A percentile compares a stretch with the other conserved stretches of the same genome.
Evolutionary conservation across 768 basidiomycete species (phyloP).

Genomic region (Lactifluus subvellereus): DNA sequence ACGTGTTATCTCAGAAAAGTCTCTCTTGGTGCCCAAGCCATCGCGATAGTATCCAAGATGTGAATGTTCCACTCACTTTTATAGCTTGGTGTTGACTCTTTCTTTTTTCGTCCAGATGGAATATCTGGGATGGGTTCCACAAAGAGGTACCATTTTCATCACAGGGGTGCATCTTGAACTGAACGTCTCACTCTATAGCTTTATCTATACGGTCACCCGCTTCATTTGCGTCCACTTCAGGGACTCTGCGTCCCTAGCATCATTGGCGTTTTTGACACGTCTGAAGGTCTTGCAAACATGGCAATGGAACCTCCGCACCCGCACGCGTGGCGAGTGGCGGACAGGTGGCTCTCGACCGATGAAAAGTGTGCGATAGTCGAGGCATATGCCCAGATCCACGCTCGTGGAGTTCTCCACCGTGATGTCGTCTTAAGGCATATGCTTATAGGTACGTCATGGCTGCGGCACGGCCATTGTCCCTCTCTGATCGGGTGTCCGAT

Average conservation of each 20-base stretch:
- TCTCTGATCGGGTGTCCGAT: not conserved
- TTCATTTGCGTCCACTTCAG: conserved; percentile 46
- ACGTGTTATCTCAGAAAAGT: conserved; percentile 18
- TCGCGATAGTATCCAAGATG: conserved; percentile 16
- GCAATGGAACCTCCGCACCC: conserved; percentile 53
- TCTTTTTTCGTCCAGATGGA: conserved; percentile 11
- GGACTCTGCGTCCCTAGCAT: conserved; percentile 49
- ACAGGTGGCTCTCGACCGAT: conserved; percentile 45
- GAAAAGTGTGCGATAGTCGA: conserved; percentile 49
- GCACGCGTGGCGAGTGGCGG: conserved; percentile 57
- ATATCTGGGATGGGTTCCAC: conserved; percentile 21
- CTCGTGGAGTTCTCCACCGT: conserved; percentile 32
- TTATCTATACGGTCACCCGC: conserved; percentile 43
- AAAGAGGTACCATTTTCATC: conserved; percentile 9
- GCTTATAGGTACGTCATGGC: conserved; percentile 35
- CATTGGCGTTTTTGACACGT: conserved; percentile 43
- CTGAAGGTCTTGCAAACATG: conserved; percentile 35
- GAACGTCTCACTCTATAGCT: conserved; percentile 36
- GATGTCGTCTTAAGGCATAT: conserved; percentile 37
- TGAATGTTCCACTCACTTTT: not conserved
- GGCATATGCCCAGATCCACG: conserved; percentile 42
- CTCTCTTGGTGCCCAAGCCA: conserved; percentile 10
- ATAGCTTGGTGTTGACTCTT: not conserved
- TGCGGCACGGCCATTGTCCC: not conserved
- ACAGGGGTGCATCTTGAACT: not conserved